A percentile compares a stretch with the other conserved stretches of the same genome.
Evolutionary conservation across 257 asterid genomes (phyloP).

Genomic region (Cinchona pubescens): DNA sequence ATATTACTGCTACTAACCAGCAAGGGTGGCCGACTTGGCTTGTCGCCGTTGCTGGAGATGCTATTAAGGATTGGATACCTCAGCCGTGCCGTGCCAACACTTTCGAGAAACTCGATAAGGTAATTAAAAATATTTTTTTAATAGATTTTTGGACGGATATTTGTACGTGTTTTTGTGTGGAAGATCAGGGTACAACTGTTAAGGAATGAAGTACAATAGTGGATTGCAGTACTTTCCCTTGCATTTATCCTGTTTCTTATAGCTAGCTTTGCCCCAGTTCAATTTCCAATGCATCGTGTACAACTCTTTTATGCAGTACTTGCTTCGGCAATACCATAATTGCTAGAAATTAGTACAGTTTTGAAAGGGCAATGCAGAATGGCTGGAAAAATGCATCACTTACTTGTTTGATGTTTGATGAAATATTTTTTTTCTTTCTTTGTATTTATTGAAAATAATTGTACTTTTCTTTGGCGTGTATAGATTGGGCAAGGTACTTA

Average conservation of each 20-base stretch:
- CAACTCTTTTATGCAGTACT: background rate
- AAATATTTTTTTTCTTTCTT: background rate
- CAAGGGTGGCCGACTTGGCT: slow-evolving; percentile 92
- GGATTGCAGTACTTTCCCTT: background rate
- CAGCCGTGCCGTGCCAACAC: slow-evolving; percentile 87
- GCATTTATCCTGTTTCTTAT: background rate
- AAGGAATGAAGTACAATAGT: slow-evolving; percentile 29
- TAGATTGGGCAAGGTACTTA: slow-evolving; percentile 97
- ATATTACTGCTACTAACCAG: slow-evolving; percentile 24
- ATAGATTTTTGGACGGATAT: background rate
- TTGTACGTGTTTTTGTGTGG: background rate
- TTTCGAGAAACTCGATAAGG: slow-evolving; percentile 88
- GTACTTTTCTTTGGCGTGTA: slow-evolving; percentile 13
- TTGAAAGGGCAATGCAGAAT: background rate
- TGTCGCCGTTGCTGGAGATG: slow-evolving; percentile 66
- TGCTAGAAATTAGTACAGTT: background rate
- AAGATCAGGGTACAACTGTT: slow-evolving; percentile 12
- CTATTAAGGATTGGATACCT: slow-evolving; percentile 76
- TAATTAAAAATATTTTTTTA: slow-evolving; percentile 9
- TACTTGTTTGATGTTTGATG: background rate
- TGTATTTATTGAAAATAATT: background rate
- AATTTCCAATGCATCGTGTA: background rate
- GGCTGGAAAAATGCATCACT: background rate
- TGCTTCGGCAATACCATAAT: background rate
- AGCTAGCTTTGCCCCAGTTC: background rate